Conservation (phyloP, 257 asterid species). For the Sherardia arvensis region DNA sequence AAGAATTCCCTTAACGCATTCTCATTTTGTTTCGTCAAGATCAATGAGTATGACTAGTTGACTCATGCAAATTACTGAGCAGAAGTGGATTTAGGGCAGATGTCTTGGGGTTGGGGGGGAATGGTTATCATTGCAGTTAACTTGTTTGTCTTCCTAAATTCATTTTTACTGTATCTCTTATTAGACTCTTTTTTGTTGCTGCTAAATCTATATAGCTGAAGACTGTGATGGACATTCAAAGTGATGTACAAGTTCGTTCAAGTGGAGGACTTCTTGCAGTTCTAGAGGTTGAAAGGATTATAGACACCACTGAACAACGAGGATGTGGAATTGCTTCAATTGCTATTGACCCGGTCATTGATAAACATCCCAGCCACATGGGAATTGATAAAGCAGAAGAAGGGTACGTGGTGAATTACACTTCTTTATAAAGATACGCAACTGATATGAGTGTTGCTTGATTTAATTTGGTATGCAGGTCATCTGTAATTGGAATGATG, state of each 20-base stretch:
- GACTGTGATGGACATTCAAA: constrained; percentile 88
- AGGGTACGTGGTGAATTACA: constrained; percentile 49
- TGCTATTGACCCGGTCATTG: constrained; percentile 62
- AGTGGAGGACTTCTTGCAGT: constrained; percentile 97
- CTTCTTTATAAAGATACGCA: constrained; percentile 6
- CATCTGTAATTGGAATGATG: constrained; percentile 96
- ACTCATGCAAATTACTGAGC: too few species aligned
- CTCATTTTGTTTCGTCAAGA: constrained; percentile 1
- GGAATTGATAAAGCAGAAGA: constrained; percentile 99
- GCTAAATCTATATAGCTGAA: constrained; percentile 46
- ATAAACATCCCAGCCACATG: constrained; percentile 99
- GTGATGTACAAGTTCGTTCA: constrained; percentile 94
- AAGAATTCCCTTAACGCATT: not conserved
- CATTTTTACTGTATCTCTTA: not conserved
- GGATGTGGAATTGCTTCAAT: constrained; percentile 69
- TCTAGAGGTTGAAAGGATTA: constrained; percentile 80
- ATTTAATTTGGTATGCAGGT: constrained; percentile 44
- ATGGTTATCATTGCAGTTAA: too few species aligned
- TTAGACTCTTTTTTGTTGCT: not conserved
- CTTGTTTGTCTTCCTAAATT: not conserved
- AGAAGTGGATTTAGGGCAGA: too few species aligned
- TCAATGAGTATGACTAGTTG: not conserved
- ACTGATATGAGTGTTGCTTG: constrained; percentile 17
- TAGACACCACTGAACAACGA: constrained; percentile 62
- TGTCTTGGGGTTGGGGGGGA: not conserved